Evolutionary conservation across 2,329 filamentous ascomycete species (phyloP).

Genomic region (Fusarium chuoi): DNA sequence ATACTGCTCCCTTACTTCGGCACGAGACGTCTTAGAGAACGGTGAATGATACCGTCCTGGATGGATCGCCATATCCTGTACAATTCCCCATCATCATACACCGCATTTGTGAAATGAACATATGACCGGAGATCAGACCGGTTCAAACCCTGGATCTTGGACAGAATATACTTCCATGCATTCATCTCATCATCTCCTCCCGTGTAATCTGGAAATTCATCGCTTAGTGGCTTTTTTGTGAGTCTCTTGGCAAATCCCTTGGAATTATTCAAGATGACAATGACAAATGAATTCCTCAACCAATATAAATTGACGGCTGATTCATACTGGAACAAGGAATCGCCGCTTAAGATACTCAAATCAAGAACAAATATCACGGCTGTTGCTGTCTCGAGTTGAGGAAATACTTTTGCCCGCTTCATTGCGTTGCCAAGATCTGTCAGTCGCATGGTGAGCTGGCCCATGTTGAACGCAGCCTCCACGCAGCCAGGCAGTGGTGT

Average conservation of each 20-base stretch:
- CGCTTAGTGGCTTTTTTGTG: background rate
- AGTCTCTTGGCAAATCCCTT: background rate
- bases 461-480: background rate
- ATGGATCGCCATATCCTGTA: accelerated
- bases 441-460: background rate
- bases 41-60: accelerated
- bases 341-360: accelerated
- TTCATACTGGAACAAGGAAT: background rate
- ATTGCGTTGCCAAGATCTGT: background rate
- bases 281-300: background rate
- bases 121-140: accelerated
- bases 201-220: background rate
- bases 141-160: accelerated
- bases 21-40: background rate
- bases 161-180: background rate
- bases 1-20: background rate
- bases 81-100: background rate
- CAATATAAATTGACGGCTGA: background rate
- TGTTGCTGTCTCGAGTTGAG: background rate
- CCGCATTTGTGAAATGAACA: accelerated
- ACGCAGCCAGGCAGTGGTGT: background rate
- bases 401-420: background rate
- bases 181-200: background rate
- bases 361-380: background rate
- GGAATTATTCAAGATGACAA: background rate